These are phyloP conservation scores for Geosmithia flava DNA, from an alignment of 2,329 filamentous ascomycete genomes.

Conservation along the genomic window DNA sequence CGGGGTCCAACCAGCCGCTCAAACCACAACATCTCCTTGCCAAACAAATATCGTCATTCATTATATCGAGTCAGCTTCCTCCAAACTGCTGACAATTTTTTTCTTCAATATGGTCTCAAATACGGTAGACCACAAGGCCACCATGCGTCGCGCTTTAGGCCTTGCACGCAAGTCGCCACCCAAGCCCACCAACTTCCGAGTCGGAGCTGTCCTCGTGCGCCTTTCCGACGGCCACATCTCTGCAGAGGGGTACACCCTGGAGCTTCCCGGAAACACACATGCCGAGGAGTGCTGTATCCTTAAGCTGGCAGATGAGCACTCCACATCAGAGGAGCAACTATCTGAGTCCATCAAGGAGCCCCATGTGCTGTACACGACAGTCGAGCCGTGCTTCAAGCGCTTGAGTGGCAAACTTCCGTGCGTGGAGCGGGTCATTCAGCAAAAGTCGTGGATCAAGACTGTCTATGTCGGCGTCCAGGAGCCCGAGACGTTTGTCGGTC, in stretches of 20 bases:
- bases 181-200: conserved; percentile 83
- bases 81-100: background rate
- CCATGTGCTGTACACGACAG: conserved; percentile 70
- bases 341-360: conserved; percentile 19
- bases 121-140: conserved; percentile 21
- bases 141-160: conserved; percentile 61
- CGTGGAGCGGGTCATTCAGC: conserved; percentile 62
- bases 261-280: conserved; percentile 86
- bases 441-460: conserved; percentile 50
- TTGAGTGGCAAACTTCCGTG: conserved; percentile 67
- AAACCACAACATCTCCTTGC: background rate
- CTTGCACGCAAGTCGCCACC: conserved; percentile 70
- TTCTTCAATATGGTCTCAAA: background rate
- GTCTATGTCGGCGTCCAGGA: conserved; percentile 86
- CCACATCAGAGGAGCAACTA: conserved; percentile 41
- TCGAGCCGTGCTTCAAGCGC: conserved; percentile 71
- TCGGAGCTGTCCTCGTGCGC: conserved; percentile 78
- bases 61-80: background rate
- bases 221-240: conserved; percentile 45
- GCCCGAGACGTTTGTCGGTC: conserved; percentile 77
- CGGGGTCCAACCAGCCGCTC: background rate
- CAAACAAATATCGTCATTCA: background rate
- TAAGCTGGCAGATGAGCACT: conserved; percentile 47
- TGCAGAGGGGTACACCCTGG: conserved; percentile 79
- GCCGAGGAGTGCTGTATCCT: conserved; percentile 86